Evolutionary conservation across 495 filamentous ascomycete genomes (phyloP), one percentile per base, ranked within the genome.

Genomic region (Aspergillus coremiiformis): DNA sequence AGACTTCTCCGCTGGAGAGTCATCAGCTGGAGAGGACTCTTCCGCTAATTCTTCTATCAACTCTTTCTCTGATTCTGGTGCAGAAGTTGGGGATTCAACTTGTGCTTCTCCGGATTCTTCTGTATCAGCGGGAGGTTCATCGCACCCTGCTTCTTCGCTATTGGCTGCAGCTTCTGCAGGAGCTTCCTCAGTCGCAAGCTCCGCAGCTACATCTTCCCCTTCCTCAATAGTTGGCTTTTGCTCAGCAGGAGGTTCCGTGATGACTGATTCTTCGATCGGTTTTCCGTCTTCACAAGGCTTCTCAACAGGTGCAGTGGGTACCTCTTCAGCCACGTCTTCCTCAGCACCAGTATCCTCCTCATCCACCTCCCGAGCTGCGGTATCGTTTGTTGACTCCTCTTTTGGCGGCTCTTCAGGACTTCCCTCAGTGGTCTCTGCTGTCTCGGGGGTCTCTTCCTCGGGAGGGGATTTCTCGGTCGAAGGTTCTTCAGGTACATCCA

Each of bases 21-120:
- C 51, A 17, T 47, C 48, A 39, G 30, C 49, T 17, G 43, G 51
- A 22, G 26, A 37, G 30, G 44, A 22, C 24, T 46, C 43, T 32
- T 48, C 44, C 3, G 50, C 27, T 10, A 39, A 24, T 11, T 56
- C 55, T 51, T 44, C 51, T 19, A 29, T 35, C 0, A 47, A 32
- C 30, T 62, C 55, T 11, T 58, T 51, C 15, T 52, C 49, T 10
- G 49, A 43, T 19, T 48, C 56, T n/a, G 50, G 47, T 4, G 44
- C 49, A 30, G 55, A 44, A 22, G 30, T 39, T 15, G 51, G 37
- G 30, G 42, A 39, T 24, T 45, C 39, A 14, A 19, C 37, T 9
- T 20, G 37, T 19, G 50, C 12, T 44, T 59, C 51, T 51, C 55
- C 46, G 8, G 47, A 33, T 8, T 39, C 4, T 5, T 39, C 50